Percentiles rank a stretch among this genome's conserved stretches.
phyloP scores from a whole-genome alignment of 805 yeast genomes.

The Wickerhamiella dianesei region DNA sequence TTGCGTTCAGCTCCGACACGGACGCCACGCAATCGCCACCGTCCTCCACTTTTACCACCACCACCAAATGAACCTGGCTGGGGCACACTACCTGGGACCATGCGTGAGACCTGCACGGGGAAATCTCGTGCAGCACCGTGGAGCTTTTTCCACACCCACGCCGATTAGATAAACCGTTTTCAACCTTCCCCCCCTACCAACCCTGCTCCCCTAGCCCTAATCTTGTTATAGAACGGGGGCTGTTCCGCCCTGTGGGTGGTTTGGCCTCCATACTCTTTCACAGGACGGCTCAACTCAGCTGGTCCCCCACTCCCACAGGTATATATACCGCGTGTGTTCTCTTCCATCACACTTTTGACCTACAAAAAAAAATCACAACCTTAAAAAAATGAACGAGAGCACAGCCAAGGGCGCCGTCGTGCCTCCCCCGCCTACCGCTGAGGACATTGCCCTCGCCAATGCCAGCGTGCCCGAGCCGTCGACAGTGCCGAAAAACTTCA shows the following conservation, averaged over 20 bases:
- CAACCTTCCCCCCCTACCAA: too few species aligned
- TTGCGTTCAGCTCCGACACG: too few species aligned
- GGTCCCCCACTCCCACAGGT: background rate
- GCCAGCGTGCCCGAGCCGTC: conserved; percentile 23
- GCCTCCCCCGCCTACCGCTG: conserved; percentile 30
- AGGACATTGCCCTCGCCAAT: conserved; percentile 28
- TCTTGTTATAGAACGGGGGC: background rate
- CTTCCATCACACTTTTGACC: too few species aligned
- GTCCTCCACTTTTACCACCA: too few species aligned
- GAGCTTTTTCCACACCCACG: background rate
- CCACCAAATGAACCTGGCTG: too few species aligned
- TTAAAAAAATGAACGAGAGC: conserved; percentile 6
- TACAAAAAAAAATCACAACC: too few species aligned
- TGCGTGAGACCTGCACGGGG: too few species aligned
- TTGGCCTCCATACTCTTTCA: background rate
- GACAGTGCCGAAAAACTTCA: conserved; percentile 27
- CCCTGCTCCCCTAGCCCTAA: background rate
- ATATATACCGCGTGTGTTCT: too few species aligned
- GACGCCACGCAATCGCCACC: too few species aligned
- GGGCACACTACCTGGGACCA: too few species aligned
- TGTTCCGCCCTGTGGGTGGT: too few species aligned
- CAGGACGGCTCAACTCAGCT: background rate
- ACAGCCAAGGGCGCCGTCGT: conserved; percentile 27
- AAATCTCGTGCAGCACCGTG: background rate
- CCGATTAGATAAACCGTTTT: background rate